Base-by-base conservation (phyloP, 805 yeast species). In the Ogataea trehalophila region DNA sequence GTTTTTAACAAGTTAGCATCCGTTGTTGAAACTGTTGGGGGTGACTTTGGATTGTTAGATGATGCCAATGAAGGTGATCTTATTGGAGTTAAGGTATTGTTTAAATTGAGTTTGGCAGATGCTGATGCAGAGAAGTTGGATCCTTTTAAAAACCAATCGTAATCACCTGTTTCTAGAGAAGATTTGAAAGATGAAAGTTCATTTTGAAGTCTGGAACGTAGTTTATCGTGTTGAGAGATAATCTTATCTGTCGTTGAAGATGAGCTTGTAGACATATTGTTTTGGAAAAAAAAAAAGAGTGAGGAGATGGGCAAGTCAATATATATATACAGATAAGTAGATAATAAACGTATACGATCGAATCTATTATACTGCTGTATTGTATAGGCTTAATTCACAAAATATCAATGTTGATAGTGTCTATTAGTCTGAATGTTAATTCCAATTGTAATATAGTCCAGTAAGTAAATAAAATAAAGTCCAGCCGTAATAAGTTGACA, bases 81-180 rank as follows among this genome's bases (percentile, higher is more conserved):
- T 7, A 62, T 55, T 7, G 65, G 57, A 4, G 58, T 46, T 23
- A 50, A 45, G 3, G 53, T 20, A 20, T 31, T 26, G 31, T 26
- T 41, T 18, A 34, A 15, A 35, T 36, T 36, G 13, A 23, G 3
- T 15, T 40, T 26, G 16, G 43, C 35, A 17, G 49, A 34, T 15
- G 44, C 41, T 8, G 51, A 34, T 8, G 41, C 40, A 4, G 52
- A 48, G 9, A 50, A 46, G 20, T 49, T 45, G 14, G 59, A 39
- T 6, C 55, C 58, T 37, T 61, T 53, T 26, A 65, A 43, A 43
- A 63, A 62, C 69, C 69, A 65, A 42, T 65, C 68, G 37, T 55
- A 56, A 35, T 65, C 69, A 0, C 53, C 50, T 2, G 50, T 39
- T 11, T 62, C 69, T 16, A 63, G 37, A 5, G 57, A 13, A 2